Base-by-base conservation (phyloP, 768 basidiomycete species). In the Gyrodon lividus region DNA sequence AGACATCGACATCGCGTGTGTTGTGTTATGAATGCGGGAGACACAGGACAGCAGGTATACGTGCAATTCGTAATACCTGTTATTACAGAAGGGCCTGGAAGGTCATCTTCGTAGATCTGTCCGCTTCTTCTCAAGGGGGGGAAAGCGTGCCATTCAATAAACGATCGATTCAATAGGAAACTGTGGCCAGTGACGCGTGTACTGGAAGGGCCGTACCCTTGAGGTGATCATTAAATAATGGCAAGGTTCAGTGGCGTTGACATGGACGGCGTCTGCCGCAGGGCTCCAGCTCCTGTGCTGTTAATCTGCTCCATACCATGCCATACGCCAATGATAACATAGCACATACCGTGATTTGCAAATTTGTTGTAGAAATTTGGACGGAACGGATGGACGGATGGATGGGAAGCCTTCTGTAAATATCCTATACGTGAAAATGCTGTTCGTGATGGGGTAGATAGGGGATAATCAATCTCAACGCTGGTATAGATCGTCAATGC, bases 221-320 rank as follows among this genome's bases (percentile, higher is more conserved):
- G 56, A 51, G 62, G 61, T 52, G 57, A 59, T 60, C 58, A 46
- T 43, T 45, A 26, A 24, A 20, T 14, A 22, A 51, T 51, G 66
- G 41, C 61, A 66, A 65, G 51, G 61, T 65, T 58, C 52, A 38
- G 65, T 62, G 67, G 67, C 65, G 63, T 54, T 45, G 43, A 45
- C 58, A 50, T 38, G 55, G 47, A 22, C 59, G 61, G 54, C 41
- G 48, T 49, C 34, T 55, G 37, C 64, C 62, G 61, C 35, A 40
- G 19, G 38, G 48, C 19, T 19, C 37, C 13, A 16, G 14, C 45
- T 20, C 31, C 43, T 24, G 28, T 33, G 4, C n/a, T 28, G 23
- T 26, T 10, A 34, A 26, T 26, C 24, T n/a, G n/a, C n/a, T n/a
- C n/a, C n/a, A n/a, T n/a, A n/a, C n/a, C n/a, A n/a, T n/a, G n/a